Conservation (phyloP, 169 alveolate species). For the Babesia caballi region DNA sequence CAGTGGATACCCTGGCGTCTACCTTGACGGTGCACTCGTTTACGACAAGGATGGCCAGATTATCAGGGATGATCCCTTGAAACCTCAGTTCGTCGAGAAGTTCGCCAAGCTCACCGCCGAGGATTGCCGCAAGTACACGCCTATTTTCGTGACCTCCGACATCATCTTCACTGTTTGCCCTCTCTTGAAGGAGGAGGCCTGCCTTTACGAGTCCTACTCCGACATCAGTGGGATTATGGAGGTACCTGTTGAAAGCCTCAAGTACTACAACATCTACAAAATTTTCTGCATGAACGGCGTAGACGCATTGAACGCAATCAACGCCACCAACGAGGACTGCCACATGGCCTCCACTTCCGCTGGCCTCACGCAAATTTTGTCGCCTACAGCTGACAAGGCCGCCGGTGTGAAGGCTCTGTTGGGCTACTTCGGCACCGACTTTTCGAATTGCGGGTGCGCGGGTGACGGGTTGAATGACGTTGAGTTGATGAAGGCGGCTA, state of each 20-base stretch:
- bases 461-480: constrained; percentile 50
- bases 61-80: neutral
- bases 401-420: constrained; percentile 14
- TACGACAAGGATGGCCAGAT: constrained; percentile 13
- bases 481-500: neutral
- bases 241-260: neutral
- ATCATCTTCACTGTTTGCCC: neutral
- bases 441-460: constrained; percentile 1
- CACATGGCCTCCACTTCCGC: neutral
- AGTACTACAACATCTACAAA: neutral
- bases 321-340: neutral
- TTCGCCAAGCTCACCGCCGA: neutral
- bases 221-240: neutral
- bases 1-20: constrained; percentile 31
- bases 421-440: neutral
- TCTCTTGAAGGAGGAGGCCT: neutral
- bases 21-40: constrained; percentile 19
- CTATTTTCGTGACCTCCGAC: neutral
- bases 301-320: neutral
- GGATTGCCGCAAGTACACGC: neutral
- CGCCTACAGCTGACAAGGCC: constrained; percentile 11
- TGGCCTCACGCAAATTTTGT: neutral
- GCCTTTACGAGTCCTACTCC: neutral
- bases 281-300: neutral
- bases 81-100: neutral